Evolutionary conservation across 331 rosid species (phyloP).

Genomic region (Pyrus hybrid): DNA sequence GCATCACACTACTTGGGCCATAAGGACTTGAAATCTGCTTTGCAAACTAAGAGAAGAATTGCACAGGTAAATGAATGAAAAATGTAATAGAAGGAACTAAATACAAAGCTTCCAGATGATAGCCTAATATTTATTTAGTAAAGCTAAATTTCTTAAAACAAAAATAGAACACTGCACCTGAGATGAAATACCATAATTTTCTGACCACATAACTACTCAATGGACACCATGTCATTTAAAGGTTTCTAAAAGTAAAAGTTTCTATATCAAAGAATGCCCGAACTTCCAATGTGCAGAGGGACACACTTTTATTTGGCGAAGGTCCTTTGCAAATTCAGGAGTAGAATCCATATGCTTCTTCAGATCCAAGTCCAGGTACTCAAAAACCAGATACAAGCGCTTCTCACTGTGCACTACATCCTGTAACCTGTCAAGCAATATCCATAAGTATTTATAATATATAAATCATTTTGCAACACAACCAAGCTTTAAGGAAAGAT

Average conservation of each 20-base stretch:
- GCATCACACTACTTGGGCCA: not conserved
- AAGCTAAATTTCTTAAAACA: not conserved
- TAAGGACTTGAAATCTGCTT: not conserved
- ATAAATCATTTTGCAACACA: not conserved
- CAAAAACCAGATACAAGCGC: conserved; percentile 92
- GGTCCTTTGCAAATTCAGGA: conserved; percentile 85
- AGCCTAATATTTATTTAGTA: not conserved
- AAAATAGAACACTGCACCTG: not conserved
- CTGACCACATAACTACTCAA: not conserved
- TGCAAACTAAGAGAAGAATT: not conserved
- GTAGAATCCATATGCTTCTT: conserved; percentile 98
- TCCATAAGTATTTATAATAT: conserved; percentile 7
- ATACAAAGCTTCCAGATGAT: not conserved
- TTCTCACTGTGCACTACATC: conserved; percentile 95
- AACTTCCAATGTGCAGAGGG: not conserved
- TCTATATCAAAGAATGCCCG: not conserved
- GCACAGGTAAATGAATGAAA: not conserved
- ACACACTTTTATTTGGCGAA: conserved; percentile 75
- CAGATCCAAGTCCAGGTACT: conserved; percentile 93
- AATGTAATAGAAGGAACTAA: not conserved
- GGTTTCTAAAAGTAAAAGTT: not conserved
- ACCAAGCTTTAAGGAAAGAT: not conserved
- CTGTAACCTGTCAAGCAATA: conserved; percentile 62
- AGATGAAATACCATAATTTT: not conserved
- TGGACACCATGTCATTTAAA: not conserved